Base-by-base conservation (phyloP, 148 eudicot genomes). In the Selenicereus undatus region DNA sequence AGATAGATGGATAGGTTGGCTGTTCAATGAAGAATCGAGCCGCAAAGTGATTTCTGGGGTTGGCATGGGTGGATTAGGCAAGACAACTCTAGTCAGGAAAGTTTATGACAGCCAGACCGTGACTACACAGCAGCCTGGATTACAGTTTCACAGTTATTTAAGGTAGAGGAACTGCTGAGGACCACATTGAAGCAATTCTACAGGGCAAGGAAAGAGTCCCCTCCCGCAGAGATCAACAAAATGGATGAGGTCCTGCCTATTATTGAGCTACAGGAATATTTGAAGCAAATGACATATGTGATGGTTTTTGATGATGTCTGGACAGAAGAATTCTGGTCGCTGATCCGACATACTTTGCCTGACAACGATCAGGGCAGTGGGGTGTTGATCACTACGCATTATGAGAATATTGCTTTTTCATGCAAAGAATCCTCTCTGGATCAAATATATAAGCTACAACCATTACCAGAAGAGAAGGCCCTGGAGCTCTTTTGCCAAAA, bases 21-120 rank as follows among this genome's bases (percentile, higher is more conserved):
- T 78, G 20, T 42, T 78, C 56, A 65, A 27, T 43, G 80, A 66
- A 65, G 73, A 24, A 43, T 21, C 80, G 22, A 62, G 60, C 43
- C 79, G 70, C 52, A n/a, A 24, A 22, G 74, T 78, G 62, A 69
- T 68, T 11, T 45, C 74, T 0, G 45, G 68, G 70, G 74, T 68
- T 8, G 80, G 80, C 48, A 78, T 78, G 80, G 80, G 80, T 48
- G 80, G 80, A 7, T 74, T 78, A 24, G 80, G 74, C 4, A 78
- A 78, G 80, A 78, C 74, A 11, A 78, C 80, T 2, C 43, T 68
- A n/a, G 80, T 21, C 18, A 66, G 29, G 62, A 78, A 48, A 48
- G 74, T 68, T 9, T 78, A 45, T 21, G 45, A 78, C 17, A 48
- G 30, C 45, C 27, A 78, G 74, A 0, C n/a, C 3, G 42, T 78